Evolutionary conservation across 2,329 filamentous ascomycete species (phyloP).

Genomic region (Sphaerulina musiva): DNA sequence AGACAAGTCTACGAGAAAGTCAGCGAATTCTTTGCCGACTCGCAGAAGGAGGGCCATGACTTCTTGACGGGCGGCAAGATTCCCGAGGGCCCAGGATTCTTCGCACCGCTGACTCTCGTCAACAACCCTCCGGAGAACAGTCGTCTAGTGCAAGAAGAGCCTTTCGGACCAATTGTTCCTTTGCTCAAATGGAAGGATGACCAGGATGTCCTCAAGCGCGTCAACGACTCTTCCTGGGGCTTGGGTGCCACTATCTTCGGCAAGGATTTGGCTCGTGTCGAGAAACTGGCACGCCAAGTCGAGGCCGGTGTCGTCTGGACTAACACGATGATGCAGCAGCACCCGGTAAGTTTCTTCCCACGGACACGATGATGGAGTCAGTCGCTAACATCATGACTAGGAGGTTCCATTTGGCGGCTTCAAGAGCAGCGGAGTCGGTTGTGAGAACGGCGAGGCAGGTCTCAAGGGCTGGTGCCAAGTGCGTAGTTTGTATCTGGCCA

Average conservation of each 20-base stretch:
- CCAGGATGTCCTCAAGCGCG: slow-evolving; percentile 68
- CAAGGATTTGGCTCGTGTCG: slow-evolving; percentile 68
- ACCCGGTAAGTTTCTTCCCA: slow-evolving; percentile 11
- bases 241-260: slow-evolving; percentile 93
- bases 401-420: slow-evolving; percentile 59
- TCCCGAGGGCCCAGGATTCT: slow-evolving; percentile 33
- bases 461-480: slow-evolving; percentile 41
- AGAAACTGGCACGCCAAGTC: slow-evolving; percentile 68
- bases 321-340: slow-evolving; percentile 21
- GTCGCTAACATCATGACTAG: slow-evolving; percentile 22
- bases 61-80: slow-evolving; percentile 48
- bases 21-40: slow-evolving; percentile 66
- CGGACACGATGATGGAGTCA: not conserved
- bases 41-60: slow-evolving; percentile 71
- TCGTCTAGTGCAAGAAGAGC: slow-evolving; percentile 86
- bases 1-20: slow-evolving; percentile 75
- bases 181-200: slow-evolving; percentile 79
- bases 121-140: slow-evolving; percentile 71
- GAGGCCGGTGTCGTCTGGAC: slow-evolving; percentile 78
- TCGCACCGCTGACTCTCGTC: slow-evolving; percentile 63
- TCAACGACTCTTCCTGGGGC: slow-evolving; percentile 92
- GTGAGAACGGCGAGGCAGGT: slow-evolving; percentile 50
- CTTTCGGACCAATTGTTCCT: slow-evolving; percentile 84
- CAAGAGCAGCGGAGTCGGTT: slow-evolving; percentile 50
- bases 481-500: slow-evolving; percentile 40